Evolutionary conservation across 2,329 filamentous ascomycete species (phyloP), one percentile per base, ranked within the genome.

Genomic region (Monosporascus sp.): DNA sequence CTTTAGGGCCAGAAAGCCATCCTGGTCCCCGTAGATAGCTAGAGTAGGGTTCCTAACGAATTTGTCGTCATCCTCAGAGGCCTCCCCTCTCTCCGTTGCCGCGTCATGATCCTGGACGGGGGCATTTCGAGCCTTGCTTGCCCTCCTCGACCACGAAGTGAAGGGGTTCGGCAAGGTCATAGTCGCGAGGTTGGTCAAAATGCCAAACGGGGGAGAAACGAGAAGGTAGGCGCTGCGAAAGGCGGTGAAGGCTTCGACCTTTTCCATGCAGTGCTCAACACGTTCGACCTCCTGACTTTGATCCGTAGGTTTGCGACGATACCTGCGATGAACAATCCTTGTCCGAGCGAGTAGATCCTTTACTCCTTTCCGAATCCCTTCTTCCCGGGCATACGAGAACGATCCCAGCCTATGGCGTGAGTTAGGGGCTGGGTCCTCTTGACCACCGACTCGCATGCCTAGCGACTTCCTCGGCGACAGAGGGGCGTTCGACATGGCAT

Each of bases 1-100:
- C 54, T 77, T 79, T 3, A 75, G 75, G 1, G 85, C 81, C 1
- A 89, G 85, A 59, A 97, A 95, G 0, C 79, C 72, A 68, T 97
- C 92, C 4, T 80, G 76, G 49, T 86, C 83, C 1, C 92, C 93
- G 64, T 86, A 96, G 0, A 96, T 70, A 0, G 83, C 85, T 36
- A 96, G 68, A 0, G 87, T 87, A 1, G 78, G 76, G 61, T 85
- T 78, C 2, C 71, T 67, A 1, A 82, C 70, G 48, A 89, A 72
- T 63, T 87, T 84, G 50, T 72, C 70, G 52, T 85, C 81, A 1
- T 76, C 74, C 5, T 55, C 52, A n/a, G 14, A 31, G 50, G 61
- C 47, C 43, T 52, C 57, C 31, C 44, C 36, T 49, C 53, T 46
- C 24, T 37, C 26, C n/a, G 54, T 44, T 26, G 41, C 37, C 19